Evolutionary conservation across 1,284 basidiomycete species (phyloP), one percentile per base, ranked within the genome.

Genomic region (Blastosporella zonata): DNA sequence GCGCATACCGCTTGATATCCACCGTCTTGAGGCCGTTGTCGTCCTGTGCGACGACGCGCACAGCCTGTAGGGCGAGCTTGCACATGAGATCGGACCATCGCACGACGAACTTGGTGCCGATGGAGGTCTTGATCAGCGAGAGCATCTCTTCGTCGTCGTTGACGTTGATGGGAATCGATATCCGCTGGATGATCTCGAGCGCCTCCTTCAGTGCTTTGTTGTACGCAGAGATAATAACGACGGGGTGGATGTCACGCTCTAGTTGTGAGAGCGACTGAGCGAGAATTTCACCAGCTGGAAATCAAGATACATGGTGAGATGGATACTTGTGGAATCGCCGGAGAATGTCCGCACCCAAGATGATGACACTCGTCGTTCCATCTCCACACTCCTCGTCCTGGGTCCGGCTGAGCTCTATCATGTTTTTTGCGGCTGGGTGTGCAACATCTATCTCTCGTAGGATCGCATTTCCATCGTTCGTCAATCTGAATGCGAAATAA

Each of bases 351-450:
- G 60, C 60, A 93, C 92, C 93, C 28, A 98, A 81, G 59, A 98
- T 97, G 70, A 99, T 97, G 44, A 98, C 95, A 64, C 89, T 93
- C 15, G 95, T 99, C 22, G 96, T 98, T 49, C 95, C 96, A 69
- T 98, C 96, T 47, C 95, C 96, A 56, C 97, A 96, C 66, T 99
- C 96, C 72, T 99, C 96, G 59, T 99, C 97, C 69, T 98, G 96
- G 2, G 97, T 98, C 64, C 95, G 75, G 62, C 91, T 90, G 17
- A 99, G 82, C 70, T 99, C 96, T 60, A 99, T 98, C 96, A 99
- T 99, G 60, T 95, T 96, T 75, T 98, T 99, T 27, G 96, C 96
- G 21, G 96, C 96, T 0, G 97, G 97, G 62, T 98, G 96, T 3
- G 93, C 93, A 21, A 99, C 95, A 57, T 99, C 96, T 57, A 98